Conservation (phyloP, 2,329 filamentous ascomycete species). For the Malbranchea cinnamomea region DNA sequence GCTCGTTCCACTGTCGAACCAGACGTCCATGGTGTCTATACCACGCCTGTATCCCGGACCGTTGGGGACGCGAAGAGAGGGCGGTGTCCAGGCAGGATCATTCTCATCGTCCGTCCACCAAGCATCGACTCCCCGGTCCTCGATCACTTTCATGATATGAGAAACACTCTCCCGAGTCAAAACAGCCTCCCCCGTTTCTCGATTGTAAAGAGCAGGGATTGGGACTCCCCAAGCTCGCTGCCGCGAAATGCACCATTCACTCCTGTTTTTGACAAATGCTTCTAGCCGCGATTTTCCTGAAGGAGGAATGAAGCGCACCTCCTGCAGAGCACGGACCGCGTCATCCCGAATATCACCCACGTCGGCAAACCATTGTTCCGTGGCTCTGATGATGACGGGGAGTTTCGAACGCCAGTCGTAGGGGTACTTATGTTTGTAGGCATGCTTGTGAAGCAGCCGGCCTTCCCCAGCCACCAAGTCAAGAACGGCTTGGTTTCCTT, state of each 20-base stretch:
- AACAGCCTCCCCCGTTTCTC: slow-evolving; percentile 53
- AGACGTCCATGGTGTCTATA: slow-evolving; percentile 96
- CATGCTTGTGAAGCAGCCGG: slow-evolving; percentile 53
- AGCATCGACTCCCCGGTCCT: slow-evolving; percentile 66
- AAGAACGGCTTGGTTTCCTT: slow-evolving; percentile 56
- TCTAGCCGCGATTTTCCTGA: slow-evolving; percentile 59
- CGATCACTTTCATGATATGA: slow-evolving; percentile 69
- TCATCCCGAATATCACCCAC: slow-evolving; percentile 65
- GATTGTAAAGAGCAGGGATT: slow-evolving; percentile 75
- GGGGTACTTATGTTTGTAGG: slow-evolving; percentile 80
- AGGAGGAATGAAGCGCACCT: slow-evolving; percentile 66
- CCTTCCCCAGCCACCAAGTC: slow-evolving; percentile 46
- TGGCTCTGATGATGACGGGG: slow-evolving; percentile 80
- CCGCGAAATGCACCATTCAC: slow-evolving; percentile 95
- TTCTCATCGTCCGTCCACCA: slow-evolving; percentile 81
- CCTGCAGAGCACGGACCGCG: slow-evolving; percentile 53
- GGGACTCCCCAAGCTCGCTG: slow-evolving; percentile 95
- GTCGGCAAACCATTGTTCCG: slow-evolving; percentile 95
- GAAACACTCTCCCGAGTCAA: slow-evolving; percentile 64
- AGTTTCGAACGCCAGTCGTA: slow-evolving; percentile 96
- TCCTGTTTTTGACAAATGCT: slow-evolving; percentile 74
- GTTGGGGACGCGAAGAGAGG: slow-evolving; percentile 38
- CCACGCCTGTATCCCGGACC: slow-evolving; percentile 50
- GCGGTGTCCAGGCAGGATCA: slow-evolving; percentile 63
- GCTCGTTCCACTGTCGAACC: slow-evolving; percentile 96